Base-by-base conservation (phyloP, 2,329 filamentous ascomycete species). In the Dactylellina cionopaga region DNA sequence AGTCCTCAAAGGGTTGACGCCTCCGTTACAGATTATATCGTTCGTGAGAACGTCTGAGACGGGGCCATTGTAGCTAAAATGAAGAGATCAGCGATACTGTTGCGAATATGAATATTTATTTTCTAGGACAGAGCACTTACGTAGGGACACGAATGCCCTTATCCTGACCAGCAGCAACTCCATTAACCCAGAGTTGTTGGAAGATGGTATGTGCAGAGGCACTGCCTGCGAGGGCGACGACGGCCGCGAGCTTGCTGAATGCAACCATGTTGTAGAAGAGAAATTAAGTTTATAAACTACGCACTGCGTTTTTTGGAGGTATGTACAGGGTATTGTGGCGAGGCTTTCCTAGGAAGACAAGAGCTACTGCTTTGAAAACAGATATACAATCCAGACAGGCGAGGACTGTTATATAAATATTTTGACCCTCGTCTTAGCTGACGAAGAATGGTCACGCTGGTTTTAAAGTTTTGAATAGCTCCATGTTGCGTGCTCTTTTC, bases 171-270 rank as follows among this genome's bases (percentile, higher is more conserved):
- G 68, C 63, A 58, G 70, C 74, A 35, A 75, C 76, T 15, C 75
- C 77, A 68, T 79, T 76, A 60, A 79, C 75, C 17, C 74, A 74
- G 46, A 77, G 76, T 55, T 76, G 73, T 54, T 77, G 76, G 74
- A 77, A 77, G 63, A 77, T 76, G 44, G 76, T 77, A 63, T 77
- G 76, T 19, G 75, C 75, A 49, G 75, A 75, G 47, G 71, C 75
- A 74, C 52, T 66, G 66, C 65, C 54, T 43, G 74, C 75, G 33
- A 76, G 54, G 33, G 74, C 68, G 13, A 60, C 51, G n/a, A 37
- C 52, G 22, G 68, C 59, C 37, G 59, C 68, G 31, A 72, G 22
- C 46, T 72, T 72, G 68, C 68, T 72, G 52, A 72, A 65, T 29
- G 68, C 68, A 72, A 72, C 68, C 68, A 72, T 72, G 37, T 69